Base-by-base conservation (phyloP, 2,329 filamentous ascomycete species). In the Mycosphaerella arachidis region DNA sequence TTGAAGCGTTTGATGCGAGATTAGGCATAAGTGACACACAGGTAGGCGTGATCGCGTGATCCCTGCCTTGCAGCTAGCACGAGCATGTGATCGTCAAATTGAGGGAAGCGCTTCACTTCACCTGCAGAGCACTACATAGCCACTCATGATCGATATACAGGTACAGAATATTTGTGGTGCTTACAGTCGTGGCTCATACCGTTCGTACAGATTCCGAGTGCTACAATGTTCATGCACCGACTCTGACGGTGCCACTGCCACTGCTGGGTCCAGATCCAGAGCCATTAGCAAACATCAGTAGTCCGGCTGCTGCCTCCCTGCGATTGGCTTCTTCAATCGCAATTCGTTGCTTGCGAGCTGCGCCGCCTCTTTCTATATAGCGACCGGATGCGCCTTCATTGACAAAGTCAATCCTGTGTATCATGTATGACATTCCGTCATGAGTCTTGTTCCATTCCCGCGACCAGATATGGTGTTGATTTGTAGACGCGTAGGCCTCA, bases 401-500 rank as follows among this genome's bases (percentile, higher is more conserved):
- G 0, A 97, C 90, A 87, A 92, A 97, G 55, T 91, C 86, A 10
- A 96, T 84, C 55, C 86, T 85, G 62, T 86, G 81, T 52, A 99
- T 84, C 82, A 89, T 91, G 75, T 90, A 97, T 72, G 92, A 96
- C 73, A 96, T 84, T 2, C 92, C 92, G 67, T 96, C 92, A 70
- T 97, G 92, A 29, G 77, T 81, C 27, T 82, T 84, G 6, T 86
- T 88, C 81, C 92, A 97, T 61, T 88, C 85, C 30, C 92, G 86
- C 65, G 90, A 95, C 66, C 86, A 87, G 58, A 99, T 84, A 3
- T 93, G 93, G 69, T 89, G 91, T 48, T 91, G 84, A 0, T 88
- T 88, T 0, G 86, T 88, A 6, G 86, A 85, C 0, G 84, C 80
- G 71, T 97, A 99, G 62, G 85, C 86, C 63, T 91, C 82, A 3